phyloP scores from a whole-genome alignment of 108 stramenopile genomes.

The Skeletonema menzelii region DNA sequence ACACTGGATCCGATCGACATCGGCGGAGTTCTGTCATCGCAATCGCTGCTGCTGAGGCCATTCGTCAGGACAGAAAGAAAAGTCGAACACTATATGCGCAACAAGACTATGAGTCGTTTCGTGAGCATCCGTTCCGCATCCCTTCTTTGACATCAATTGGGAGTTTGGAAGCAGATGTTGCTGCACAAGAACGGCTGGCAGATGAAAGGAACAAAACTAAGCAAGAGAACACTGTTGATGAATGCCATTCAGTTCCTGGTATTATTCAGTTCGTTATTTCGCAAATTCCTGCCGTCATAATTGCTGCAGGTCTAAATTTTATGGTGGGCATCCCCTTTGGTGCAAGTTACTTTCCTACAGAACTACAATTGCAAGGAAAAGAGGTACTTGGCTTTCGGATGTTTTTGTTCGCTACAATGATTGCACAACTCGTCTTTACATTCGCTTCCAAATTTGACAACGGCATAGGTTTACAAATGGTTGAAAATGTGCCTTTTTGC shows the following conservation, averaged over 20 bases:
- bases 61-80: not conserved
- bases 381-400: conserved; percentile 71
- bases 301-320: conserved; percentile 48
- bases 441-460: conserved; percentile 56
- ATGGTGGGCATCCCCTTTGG: conserved; percentile 80
- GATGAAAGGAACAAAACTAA: not conserved
- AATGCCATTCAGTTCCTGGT: not conserved
- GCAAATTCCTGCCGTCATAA: conserved; percentile 47
- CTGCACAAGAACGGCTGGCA: not conserved
- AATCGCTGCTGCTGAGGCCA: conserved; percentile 10
- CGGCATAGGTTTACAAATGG: conserved; percentile 74
- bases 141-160: not conserved
- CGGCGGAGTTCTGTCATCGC: conserved; percentile 9
- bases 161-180: conserved; percentile 6
- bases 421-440: conserved; percentile 67
- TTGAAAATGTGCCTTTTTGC: conserved; percentile 81
- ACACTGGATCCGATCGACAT: conserved; percentile 4
- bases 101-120: not conserved
- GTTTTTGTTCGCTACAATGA: conserved; percentile 64
- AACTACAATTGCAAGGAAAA: conserved; percentile 63
- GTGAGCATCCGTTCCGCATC: not conserved
- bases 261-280: conserved; percentile 1
- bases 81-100: not conserved
- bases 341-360: conserved; percentile 66
- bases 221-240: not conserved